Evolutionary conservation across 1,284 basidiomycete species (phyloP), one percentile per base, ranked within the genome.

Genomic region (Cutaneotrichosporon cutaneum): DNA sequence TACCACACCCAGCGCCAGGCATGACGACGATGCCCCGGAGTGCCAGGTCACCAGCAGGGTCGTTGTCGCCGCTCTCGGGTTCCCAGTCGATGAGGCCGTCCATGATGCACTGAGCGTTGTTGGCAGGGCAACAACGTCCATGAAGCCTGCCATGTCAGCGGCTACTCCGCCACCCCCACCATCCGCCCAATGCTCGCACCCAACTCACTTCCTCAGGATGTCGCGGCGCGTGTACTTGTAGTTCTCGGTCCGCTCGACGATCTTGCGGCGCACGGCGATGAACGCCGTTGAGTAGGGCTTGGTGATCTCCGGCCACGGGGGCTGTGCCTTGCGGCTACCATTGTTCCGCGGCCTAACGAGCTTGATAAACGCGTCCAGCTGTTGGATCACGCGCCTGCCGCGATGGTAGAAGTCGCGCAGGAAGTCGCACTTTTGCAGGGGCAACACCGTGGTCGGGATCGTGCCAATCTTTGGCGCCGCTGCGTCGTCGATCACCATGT

Each of bases 201-300:
- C 24, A 27, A 73, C 77, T 70, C 64, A 80, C 78, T 77, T 77
- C 68, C 78, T 72, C 13, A 80, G 68, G 13, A 77, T 66, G 62
- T 80, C 77, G n/a, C 78, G 68, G 8, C 77, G 70, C 45, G 77
- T 80, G 59, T 80, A 79, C 68, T 78, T 78, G 74, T 80, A 80
- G 60, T 80, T 80, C 62, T 80, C 78, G 44, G 73, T 77, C 27
- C 77, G 64, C 64, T 80, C 78, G 14, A 80, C 77, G n/a, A 74
- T 71, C 62, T 80, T 79, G 42, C 78, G 64, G 35, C 77, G 60
- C 21, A 80, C 74, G 57, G 77, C 73, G 35, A 75, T 61, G 21
- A 80, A 65, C 0, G 77, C 75, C 24, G 73, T 70, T 22, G 76
- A 63, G n/a, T 70, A 73, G 10, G 70, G 60, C 54, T 71, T 68